These are phyloP conservation scores for Cucurbita pepo DNA, from an alignment of 306 rosid species.

Conservation along the genomic window DNA sequence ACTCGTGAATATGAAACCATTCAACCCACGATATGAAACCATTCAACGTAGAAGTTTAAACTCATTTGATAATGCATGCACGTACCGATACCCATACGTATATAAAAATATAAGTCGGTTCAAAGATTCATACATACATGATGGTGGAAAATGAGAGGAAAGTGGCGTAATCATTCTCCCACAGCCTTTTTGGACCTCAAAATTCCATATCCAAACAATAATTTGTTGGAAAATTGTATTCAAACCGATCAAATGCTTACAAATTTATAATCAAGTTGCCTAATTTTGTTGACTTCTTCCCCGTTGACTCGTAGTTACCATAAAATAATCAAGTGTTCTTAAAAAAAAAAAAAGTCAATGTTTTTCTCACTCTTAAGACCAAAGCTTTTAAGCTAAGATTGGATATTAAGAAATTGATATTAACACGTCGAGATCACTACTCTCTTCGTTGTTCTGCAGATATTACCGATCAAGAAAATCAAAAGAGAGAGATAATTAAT, in stretches of 20 bases:
- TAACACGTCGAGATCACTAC: neutral
- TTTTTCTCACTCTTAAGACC: neutral
- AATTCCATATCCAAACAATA: neutral
- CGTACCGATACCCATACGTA: no score
- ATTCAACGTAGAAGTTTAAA: no score
- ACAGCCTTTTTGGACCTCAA: conserved; percentile 1
- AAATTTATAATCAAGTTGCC: neutral
- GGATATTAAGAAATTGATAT: neutral
- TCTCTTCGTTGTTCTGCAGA: neutral
- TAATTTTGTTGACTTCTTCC: neutral
- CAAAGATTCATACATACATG: neutral
- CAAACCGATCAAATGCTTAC: neutral
- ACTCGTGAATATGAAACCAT: no score
- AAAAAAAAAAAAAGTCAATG: neutral
- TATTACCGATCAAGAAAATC: no score
- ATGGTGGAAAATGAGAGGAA: neutral
- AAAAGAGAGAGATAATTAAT: no score
- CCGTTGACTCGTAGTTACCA: neutral
- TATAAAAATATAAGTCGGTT: no score
- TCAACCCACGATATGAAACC: no score
- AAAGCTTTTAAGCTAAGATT: no score
- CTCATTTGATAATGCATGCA: no score
- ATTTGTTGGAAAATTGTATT: neutral
- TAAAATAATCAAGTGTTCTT: neutral
- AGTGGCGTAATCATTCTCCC: neutral